Conservation (phyloP, 345 rosid genomes). For the Populus deltoides region DNA sequence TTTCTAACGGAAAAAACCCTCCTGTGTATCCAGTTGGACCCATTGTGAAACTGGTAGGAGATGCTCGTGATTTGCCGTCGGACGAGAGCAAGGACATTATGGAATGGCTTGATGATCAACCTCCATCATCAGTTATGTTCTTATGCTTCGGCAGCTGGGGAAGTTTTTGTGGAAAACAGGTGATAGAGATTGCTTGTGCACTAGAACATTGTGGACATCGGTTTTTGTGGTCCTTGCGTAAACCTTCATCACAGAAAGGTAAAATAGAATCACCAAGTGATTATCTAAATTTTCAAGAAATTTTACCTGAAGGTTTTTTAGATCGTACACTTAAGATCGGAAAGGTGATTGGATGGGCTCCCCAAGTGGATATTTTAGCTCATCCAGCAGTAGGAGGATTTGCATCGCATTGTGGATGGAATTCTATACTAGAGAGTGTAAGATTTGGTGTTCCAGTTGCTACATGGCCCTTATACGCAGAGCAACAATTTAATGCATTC, state of each 20-base stretch:
- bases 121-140: slow-evolving; percentile 14
- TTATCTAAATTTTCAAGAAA: neutral
- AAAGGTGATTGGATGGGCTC: slow-evolving; percentile 15
- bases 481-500: slow-evolving; percentile 7
- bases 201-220: slow-evolving; percentile 7
- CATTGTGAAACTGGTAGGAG: neutral
- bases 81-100: neutral
- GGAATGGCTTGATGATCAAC: slow-evolving; percentile 24
- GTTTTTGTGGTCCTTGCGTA: slow-evolving; percentile 22
- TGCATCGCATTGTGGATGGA: slow-evolving; percentile 14
- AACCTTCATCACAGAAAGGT: neutral
- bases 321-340: slow-evolving; percentile 1
- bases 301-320: neutral
- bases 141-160: slow-evolving; percentile 25
- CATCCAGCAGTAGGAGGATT: slow-evolving; percentile 7
- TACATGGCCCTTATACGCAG: slow-evolving; percentile 1
- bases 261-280: neutral
- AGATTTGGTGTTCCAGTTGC: slow-evolving; percentile 11
- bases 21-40: slow-evolving; percentile 10
- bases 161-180: slow-evolving; percentile 5
- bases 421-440: slow-evolving; percentile 3
- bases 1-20: neutral
- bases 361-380: neutral
- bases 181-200: slow-evolving; percentile 15
- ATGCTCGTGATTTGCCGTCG: neutral